Base-by-base conservation (phyloP, 495 filamentous ascomycete genomes). In the Cercophora sp. region DNA sequence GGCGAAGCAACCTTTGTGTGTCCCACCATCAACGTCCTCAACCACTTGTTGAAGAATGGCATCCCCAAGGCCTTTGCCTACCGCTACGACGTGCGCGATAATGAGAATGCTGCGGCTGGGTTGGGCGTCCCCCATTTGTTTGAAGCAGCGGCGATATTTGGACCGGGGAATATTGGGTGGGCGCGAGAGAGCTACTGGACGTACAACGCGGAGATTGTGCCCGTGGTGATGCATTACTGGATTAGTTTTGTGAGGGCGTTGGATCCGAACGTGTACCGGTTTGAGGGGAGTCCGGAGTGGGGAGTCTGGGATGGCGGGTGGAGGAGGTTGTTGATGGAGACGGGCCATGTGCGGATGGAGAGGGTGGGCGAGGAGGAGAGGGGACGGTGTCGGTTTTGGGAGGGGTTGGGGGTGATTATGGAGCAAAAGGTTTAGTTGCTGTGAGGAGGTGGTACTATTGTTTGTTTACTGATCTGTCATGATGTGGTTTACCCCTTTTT, bases 1-100 rank as follows among this genome's bases (percentile, higher is more conserved):
- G 79, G 80, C 32, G 84, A 87, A 59, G 72, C 77, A 1, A 84
- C 79, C 1, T 86, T 88, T 52, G 73, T 79, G 50, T 88, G 85
- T 51, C 82, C 84, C 2, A 71, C 72, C 5, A 49, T 46, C n/a
- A 61, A 55, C 49, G 44, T 76, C 31, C 66, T 74, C 15, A 47
- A 57, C 35, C 52, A 58, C 5, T 44, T 65, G 6, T n/a, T n/a
- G n/a, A n/a, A n/a, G n/a, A n/a, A n/a, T n/a, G n/a, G n/a, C n/a
- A n/a, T n/a, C n/a, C n/a, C n/a, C n/a, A n/a, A n/a, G n/a, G n/a
- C n/a, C n/a, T n/a, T n/a, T 42, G 37, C 54, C 2, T 66, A 66
- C 54, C 58, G 61, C 8, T 66, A 55, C 59, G 55, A 66, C 56
- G 61, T 66, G 29, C 54, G 43, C 22, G 58, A 62, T 52, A 20